phyloP scores from a whole-genome alignment of 2,329 filamentous ascomycete species.

The Fusarium sublunatum region DNA sequence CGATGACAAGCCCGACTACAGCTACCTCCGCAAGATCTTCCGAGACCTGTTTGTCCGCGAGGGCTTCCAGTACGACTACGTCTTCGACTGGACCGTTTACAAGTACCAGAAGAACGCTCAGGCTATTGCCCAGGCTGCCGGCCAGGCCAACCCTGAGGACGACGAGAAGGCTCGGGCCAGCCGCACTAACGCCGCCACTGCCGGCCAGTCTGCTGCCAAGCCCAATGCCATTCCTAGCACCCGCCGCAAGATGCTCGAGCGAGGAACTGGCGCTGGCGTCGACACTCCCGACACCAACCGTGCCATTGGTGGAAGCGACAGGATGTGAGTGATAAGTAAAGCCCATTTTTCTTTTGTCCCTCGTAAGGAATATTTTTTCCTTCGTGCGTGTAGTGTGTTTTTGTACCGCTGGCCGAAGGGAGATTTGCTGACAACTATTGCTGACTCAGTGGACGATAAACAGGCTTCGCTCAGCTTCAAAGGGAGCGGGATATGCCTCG shows the following conservation, averaged over 20 bases:
- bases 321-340: conserved; percentile 89
- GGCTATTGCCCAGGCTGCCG: conserved; percentile 86
- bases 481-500: conserved; percentile 67
- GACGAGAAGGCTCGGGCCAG: conserved; percentile 80
- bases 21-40: conserved; percentile 99
- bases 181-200: conserved; percentile 73
- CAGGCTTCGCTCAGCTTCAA: conserved; percentile 87
- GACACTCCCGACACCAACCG: conserved; percentile 79
- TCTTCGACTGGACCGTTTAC: conserved; percentile 99
- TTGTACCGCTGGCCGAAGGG: conserved; percentile 77
- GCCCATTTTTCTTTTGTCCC: conserved; percentile 64
- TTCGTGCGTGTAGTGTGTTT: conserved; percentile 81
- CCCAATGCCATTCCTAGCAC: conserved; percentile 79
- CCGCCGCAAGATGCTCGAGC: conserved; percentile 87
- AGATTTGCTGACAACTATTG: conserved; percentile 76
- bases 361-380: conserved; percentile 90
- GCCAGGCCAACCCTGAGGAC: conserved; percentile 73
- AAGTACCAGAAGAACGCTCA: conserved; percentile 99
- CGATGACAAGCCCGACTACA: conserved; percentile 99
- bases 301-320: conserved; percentile 82
- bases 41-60: conserved; percentile 98
- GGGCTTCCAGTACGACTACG: conserved; percentile 99
- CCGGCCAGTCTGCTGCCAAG: conserved; percentile 73
- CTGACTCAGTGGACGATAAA: conserved; percentile 87
- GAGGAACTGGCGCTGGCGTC: conserved; percentile 66